A percentile compares a stretch with the other conserved stretches of the same genome.
These are phyloP conservation scores for Didymellaceae sp. DNA, from an alignment of 2,329 filamentous ascomycete genomes.

Conservation along the genomic window DNA sequence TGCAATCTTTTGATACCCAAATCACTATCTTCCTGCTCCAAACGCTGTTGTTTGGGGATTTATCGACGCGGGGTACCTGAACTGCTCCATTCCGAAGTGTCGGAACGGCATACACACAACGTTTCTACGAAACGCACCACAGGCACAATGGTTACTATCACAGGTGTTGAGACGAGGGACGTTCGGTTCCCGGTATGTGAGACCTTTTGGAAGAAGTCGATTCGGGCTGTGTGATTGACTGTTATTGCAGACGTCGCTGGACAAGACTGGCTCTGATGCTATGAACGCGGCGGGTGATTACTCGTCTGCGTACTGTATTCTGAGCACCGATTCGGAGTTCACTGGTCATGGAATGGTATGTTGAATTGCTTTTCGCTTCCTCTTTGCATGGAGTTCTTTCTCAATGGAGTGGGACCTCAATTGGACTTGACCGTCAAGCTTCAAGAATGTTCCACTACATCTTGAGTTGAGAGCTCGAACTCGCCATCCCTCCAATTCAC, in stretches of 20 bases:
- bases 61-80: background rate
- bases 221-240: background rate
- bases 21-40: background rate
- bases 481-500: too few species aligned
- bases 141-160: slow-evolving; percentile 55
- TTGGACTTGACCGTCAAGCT: too few species aligned
- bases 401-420: too few species aligned
- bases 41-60: background rate
- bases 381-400: too few species aligned
- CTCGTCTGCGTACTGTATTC: slow-evolving; percentile 91
- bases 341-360: slow-evolving; percentile 79
- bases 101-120: slow-evolving; percentile 3
- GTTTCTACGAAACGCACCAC: background rate
- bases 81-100: slow-evolving; percentile 11
- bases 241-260: slow-evolving; percentile 73
- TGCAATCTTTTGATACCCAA: slow-evolving; percentile 1
- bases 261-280: slow-evolving; percentile 95
- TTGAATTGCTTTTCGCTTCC: slow-evolving; percentile 5
- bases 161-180: slow-evolving; percentile 54
- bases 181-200: slow-evolving; percentile 56
- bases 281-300: slow-evolving; percentile 97
- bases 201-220: background rate
- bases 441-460: too few species aligned
- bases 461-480: too few species aligned
- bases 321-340: slow-evolving; percentile 76